Conservation (phyloP, 2,329 filamentous ascomycete genomes). For the Chrysoporthe puriensis region DNA sequence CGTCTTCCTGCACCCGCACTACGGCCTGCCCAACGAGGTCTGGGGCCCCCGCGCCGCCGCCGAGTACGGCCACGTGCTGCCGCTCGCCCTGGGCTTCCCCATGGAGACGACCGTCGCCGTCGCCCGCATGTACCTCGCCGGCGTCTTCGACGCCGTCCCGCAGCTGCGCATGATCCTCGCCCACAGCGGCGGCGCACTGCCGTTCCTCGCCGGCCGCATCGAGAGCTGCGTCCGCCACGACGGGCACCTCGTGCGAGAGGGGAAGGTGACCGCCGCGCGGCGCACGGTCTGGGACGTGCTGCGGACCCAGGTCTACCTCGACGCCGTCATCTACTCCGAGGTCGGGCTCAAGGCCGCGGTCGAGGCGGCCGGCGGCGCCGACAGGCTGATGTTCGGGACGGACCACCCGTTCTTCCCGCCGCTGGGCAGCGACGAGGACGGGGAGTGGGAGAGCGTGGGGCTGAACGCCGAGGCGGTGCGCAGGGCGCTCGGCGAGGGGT, state of each 20-base stretch:
- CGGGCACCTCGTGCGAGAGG: slow-evolving; percentile 69
- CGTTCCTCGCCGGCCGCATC: slow-evolving; percentile 85
- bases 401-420: slow-evolving; percentile 89
- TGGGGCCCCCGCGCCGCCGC: slow-evolving; percentile 71
- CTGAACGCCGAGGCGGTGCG: slow-evolving; percentile 43
- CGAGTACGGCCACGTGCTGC: slow-evolving; percentile 85
- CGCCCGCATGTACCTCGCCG: slow-evolving; percentile 82
- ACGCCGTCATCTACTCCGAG: slow-evolving; percentile 82
- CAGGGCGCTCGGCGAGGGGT: slow-evolving; percentile 34
- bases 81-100: slow-evolving; percentile 84
- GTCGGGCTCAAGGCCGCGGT: slow-evolving; percentile 74
- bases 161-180: slow-evolving; percentile 76
- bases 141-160: slow-evolving; percentile 78
- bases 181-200: slow-evolving; percentile 86
- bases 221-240: slow-evolving; percentile 88
- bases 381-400: slow-evolving; percentile 79
- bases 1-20: slow-evolving; percentile 90
- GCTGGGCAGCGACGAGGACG: slow-evolving; percentile 62
- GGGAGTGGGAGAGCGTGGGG: slow-evolving; percentile 71
- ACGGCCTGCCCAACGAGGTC: slow-evolving; percentile 79
- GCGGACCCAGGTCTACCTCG: slow-evolving; percentile 79
- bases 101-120: slow-evolving; percentile 93
- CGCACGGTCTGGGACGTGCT: slow-evolving; percentile 60
- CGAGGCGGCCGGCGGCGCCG: slow-evolving; percentile 65
- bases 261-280: slow-evolving; percentile 53